Evolutionary conservation across 345 rosid species (phyloP), one percentile per base, ranked within the genome.

Genomic region (Eutrema japonicum): DNA sequence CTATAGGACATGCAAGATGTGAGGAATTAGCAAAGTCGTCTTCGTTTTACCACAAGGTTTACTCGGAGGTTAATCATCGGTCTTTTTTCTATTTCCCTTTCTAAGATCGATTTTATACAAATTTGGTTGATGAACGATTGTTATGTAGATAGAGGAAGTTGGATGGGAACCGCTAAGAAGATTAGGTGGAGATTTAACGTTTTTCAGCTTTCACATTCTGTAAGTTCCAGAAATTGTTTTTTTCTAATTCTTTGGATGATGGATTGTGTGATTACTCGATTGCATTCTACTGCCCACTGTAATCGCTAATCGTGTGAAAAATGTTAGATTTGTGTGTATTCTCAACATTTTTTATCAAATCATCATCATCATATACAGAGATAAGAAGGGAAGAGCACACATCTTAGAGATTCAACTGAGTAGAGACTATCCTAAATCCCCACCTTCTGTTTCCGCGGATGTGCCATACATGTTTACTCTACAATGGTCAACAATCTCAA

Each of bases 121-220:
- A 16, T 41, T 43, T 3, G 27, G 32, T 48, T 37, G 48, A 35
- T 56, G 49, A 73, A 73, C 6, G 8, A 3, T 54, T 47, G 18
- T 36, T 30, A 7, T 11, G 49, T 85, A 92, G 96, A 85, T 90
- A 55, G 98, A 90, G 72, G 96, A 92, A 73, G 67, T 90, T 75
- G 98, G 98, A 72, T 90, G 96, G 96, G 92, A 85, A 66, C 82
- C 84, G 58, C 77, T 90, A 16, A 80, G 81, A 42, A 76, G 78
- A 50, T 68, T 86, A 64, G 79, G 79, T 57, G 87, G 82, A 66
- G 91, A 90, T 80, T 58, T 88, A 29, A 81, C 71, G 27, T 81
- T 78, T 74, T 83, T 90, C 69, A 83, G 86, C 73, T 88, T 92
- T 70, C 89, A 85, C 36, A 56, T 83, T 74, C 26, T 45, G 98